phyloP scores from a whole-genome alignment of 257 asterid species.

The Paulownia fortunei region DNA sequence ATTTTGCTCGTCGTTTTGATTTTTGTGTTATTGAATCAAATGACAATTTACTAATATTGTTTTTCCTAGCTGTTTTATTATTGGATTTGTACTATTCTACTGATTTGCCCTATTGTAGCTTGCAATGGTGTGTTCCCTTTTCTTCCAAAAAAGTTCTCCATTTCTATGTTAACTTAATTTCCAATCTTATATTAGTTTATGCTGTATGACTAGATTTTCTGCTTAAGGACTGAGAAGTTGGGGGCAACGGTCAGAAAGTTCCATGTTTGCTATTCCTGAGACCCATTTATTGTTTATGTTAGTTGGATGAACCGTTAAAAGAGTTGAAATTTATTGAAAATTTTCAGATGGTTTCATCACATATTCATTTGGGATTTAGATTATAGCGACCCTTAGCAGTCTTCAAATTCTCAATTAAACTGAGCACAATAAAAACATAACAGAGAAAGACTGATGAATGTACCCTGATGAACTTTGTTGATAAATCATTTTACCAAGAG shows the following conservation, averaged over 20 bases:
- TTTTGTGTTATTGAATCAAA: background rate
- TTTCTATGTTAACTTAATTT: background rate
- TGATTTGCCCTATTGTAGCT: background rate
- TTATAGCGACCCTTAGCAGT: background rate
- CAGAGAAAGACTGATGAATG: background rate
- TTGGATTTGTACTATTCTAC: background rate
- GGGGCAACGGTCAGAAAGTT: background rate
- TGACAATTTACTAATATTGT: background rate
- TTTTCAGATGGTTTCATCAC: background rate
- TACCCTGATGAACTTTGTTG: background rate
- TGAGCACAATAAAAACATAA: background rate
- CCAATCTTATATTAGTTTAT: constrained; percentile 11
- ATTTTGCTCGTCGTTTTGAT: constrained; percentile 4
- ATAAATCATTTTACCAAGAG: background rate
- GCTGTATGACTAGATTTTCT: background rate
- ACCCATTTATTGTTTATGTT: background rate
- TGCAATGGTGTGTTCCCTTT: constrained; percentile 10
- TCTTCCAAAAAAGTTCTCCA: background rate
- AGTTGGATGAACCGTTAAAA: constrained; percentile 1
- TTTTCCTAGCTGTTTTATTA: background rate
- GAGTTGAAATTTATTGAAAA: constrained; percentile 20
- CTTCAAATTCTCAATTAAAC: background rate
- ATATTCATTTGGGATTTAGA: background rate
- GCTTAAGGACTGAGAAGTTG: background rate
- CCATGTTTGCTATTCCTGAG: background rate